Conservation (phyloP, 2,329 filamentous ascomycete genomes). For the Colletotrichum trifolii region DNA sequence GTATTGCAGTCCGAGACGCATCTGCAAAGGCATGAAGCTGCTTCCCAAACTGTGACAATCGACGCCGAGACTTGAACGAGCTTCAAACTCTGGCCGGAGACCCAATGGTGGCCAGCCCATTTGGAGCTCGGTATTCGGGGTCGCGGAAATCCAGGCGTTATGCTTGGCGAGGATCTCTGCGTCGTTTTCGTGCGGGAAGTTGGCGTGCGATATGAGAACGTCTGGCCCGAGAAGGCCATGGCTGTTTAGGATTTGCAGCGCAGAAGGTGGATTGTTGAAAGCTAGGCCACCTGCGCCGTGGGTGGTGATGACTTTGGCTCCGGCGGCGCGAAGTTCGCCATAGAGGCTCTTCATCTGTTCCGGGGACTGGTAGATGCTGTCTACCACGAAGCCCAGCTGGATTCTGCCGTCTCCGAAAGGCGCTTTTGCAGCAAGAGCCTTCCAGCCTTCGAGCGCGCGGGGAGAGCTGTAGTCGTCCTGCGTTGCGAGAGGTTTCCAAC, state of each 20-base stretch:
- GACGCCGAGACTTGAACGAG: constrained; percentile 40
- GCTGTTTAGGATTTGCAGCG: constrained; percentile 3
- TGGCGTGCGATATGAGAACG: constrained; percentile 44
- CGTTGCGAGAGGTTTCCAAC: constrained; percentile 44
- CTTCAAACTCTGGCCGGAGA: constrained; percentile 17
- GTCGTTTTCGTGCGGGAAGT: constrained; percentile 43
- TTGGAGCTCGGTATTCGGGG: constrained; percentile 62
- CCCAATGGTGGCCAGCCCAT: constrained; percentile 50
- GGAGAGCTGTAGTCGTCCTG: constrained; percentile 44
- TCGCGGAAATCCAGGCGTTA: constrained; percentile 53
- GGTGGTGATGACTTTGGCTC: constrained; percentile 53
- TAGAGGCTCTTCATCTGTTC: constrained; percentile 52
- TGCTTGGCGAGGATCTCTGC: constrained; percentile 45
- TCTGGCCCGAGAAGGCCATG: constrained; percentile 1
- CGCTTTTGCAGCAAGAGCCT: constrained; percentile 40
- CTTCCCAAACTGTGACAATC: constrained; percentile 40
- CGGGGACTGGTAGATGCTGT: constrained; percentile 52
- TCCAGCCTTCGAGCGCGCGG: constrained; percentile 48
- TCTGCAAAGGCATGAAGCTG: constrained; percentile 24
- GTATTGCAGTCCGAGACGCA: constrained; percentile 42
- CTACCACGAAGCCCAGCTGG: constrained; percentile 55
- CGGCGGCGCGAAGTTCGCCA: constrained; percentile 46
- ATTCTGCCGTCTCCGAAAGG: constrained; percentile 44
- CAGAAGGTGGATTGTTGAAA: constrained; percentile 6
- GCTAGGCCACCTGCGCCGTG: constrained; percentile 20